Percentiles rank a stretch among this genome's conserved stretches.
Evolutionary conservation across 2,329 filamentous ascomycete species (phyloP).

Genomic region (Colletotrichum camelliae): DNA sequence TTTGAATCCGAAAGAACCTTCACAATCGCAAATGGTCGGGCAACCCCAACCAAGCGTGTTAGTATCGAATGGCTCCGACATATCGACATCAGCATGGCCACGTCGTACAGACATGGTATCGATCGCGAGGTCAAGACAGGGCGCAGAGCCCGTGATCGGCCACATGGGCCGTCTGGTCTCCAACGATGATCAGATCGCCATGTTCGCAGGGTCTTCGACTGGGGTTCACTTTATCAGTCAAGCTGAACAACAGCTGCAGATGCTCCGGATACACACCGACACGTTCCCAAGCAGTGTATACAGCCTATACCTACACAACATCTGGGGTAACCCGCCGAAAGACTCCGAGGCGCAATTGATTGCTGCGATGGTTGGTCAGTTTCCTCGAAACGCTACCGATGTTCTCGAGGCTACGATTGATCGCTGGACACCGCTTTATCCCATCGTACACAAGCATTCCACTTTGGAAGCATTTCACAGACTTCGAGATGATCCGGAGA

Average conservation of each 20-base stretch:
- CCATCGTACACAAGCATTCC: conserved; percentile 25
- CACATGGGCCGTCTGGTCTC: conserved; percentile 30
- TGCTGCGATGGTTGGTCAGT: conserved; percentile 3
- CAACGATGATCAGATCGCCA: conserved; percentile 25
- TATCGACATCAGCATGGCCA: neutral
- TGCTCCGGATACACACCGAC: conserved; percentile 26
- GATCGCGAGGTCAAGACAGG: neutral
- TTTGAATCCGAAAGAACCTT: neutral
- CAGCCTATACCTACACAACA: conserved; percentile 24
- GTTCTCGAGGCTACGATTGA: conserved; percentile 24
- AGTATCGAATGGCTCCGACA: neutral
- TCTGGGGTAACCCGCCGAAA: conserved; percentile 18
- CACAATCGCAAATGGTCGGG: neutral
- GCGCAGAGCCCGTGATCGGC: conserved; percentile 23
- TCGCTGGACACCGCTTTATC: conserved; percentile 24
- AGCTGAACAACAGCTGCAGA: conserved; percentile 29
- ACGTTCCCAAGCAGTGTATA: conserved; percentile 29
- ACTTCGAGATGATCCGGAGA: neutral
- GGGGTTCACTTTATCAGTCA: conserved; percentile 32
- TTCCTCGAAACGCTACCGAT: conserved; percentile 17
- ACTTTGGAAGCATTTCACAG: conserved; percentile 13
- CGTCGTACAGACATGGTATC: neutral
- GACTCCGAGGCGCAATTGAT: neutral
- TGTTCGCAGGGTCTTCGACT: conserved; percentile 30
- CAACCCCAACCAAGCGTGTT: neutral